These are phyloP conservation scores for Persicaria tinctoria DNA, from an alignment of 148 eudicot genomes.

Conservation along the genomic window DNA sequence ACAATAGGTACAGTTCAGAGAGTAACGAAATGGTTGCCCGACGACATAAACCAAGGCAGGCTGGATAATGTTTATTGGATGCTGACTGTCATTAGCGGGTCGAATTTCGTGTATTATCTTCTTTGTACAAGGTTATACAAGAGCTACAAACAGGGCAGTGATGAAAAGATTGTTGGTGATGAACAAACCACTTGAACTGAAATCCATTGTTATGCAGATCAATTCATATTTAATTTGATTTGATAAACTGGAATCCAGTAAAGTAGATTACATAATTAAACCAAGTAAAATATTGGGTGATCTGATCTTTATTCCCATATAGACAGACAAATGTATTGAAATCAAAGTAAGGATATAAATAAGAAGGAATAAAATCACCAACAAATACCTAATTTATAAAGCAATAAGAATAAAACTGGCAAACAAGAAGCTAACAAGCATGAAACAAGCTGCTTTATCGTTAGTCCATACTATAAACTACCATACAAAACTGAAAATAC, in stretches of 20 bases:
- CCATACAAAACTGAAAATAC: neutral
- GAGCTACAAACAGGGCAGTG: conserved; percentile 14
- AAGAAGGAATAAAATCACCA: neutral
- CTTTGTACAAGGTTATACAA: conserved; percentile 24
- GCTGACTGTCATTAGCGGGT: conserved; percentile 17
- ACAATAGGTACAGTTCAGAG: conserved; percentile 20
- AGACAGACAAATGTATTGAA: neutral
- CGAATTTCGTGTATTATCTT: conserved; percentile 32
- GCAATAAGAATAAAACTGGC: neutral
- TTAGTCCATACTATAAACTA: neutral
- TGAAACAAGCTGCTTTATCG: neutral
- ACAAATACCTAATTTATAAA: neutral
- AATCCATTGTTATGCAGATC: neutral
- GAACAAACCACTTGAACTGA: neutral
- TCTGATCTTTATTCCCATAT: neutral
- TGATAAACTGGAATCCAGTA: neutral
- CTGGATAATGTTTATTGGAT: conserved; percentile 38
- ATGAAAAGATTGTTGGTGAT: conserved; percentile 8
- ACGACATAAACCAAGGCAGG: conserved; percentile 33
- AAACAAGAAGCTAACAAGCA: neutral
- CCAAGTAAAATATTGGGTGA: neutral
- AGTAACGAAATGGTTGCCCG: conserved; percentile 33
- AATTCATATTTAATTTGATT: neutral
- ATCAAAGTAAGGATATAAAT: neutral
- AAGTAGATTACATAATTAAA: neutral